Percentiles rank a stretch among this genome's conserved stretches.
phyloP scores from a whole-genome alignment of 2,329 filamentous ascomycete species.

The Pseudopithomyces maydicus region DNA sequence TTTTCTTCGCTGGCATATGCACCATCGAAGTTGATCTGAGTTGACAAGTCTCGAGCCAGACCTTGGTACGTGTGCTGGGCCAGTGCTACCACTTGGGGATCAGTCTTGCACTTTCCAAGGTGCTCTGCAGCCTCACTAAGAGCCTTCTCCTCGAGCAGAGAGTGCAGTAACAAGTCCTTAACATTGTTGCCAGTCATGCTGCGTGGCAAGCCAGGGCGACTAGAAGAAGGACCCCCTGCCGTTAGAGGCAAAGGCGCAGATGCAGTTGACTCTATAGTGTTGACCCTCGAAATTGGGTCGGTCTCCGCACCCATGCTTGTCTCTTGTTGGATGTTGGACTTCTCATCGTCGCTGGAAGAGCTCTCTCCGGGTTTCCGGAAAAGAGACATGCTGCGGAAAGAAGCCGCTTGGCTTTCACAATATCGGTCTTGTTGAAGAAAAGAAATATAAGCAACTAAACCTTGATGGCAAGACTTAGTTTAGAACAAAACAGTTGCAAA shows the following conservation, averaged over 20 bases:
- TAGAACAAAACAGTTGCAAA: not conserved
- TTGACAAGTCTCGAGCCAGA: conserved; percentile 44
- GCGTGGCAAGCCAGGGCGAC: conserved; percentile 13
- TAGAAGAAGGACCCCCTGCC: conserved; percentile 4
- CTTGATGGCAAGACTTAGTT: not conserved
- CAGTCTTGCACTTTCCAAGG: conserved; percentile 33
- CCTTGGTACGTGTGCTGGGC: conserved; percentile 46
- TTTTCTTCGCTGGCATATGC: conserved; percentile 47
- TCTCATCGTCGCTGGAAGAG: conserved; percentile 35
- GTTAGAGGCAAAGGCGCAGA: conserved; percentile 17
- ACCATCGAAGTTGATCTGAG: conserved; percentile 36
- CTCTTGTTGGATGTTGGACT: conserved; percentile 26
- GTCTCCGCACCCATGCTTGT: conserved; percentile 17
- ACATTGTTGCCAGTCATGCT: conserved; percentile 31
- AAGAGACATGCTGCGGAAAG: conserved; percentile 30
- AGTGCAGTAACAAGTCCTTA: conserved; percentile 49
- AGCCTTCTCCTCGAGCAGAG: conserved; percentile 52
- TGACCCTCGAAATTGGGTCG: conserved; percentile 31
- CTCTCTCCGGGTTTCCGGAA: conserved; percentile 41
- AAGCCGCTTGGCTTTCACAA: not conserved
- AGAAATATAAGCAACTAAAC: not conserved
- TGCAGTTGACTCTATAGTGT: conserved; percentile 31
- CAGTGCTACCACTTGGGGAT: conserved; percentile 45
- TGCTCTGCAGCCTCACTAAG: conserved; percentile 46
- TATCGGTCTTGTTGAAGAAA: not conserved